phyloP scores from a whole-genome alignment of 495 filamentous ascomycete species.

The Entonaema liquescens region DNA sequence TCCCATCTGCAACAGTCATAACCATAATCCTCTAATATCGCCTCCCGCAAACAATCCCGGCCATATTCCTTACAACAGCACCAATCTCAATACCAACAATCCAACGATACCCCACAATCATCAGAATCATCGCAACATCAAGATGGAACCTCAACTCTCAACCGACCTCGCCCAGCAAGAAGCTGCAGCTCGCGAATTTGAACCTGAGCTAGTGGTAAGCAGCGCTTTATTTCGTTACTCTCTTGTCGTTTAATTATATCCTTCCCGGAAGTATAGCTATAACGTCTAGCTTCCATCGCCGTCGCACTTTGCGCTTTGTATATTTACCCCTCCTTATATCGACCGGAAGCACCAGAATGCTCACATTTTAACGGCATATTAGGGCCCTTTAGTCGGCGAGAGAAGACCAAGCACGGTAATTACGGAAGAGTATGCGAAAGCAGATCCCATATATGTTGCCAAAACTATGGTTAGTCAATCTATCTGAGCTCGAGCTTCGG shows the following conservation, averaged over 20 bases:
- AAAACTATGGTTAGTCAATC: slow-evolving; percentile 79
- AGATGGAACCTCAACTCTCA: slow-evolving; percentile 52
- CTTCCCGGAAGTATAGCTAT: not conserved
- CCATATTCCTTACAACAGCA: slow-evolving; percentile 48
- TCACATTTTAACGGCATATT: slow-evolving; percentile 43
- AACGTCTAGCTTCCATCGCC: slow-evolving; percentile 18
- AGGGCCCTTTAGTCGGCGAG: slow-evolving; percentile 86
- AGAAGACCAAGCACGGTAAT: slow-evolving; percentile 80
- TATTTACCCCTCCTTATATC: not conserved
- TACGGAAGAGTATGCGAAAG: slow-evolving; percentile 87
- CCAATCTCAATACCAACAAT: slow-evolving; percentile 29
- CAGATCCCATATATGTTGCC: slow-evolving; percentile 81
- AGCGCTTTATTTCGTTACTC: slow-evolving; percentile 15
- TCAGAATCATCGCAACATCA: slow-evolving; percentile 38
- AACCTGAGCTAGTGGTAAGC: slow-evolving; percentile 71
- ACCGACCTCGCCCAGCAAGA: slow-evolving; percentile 62
- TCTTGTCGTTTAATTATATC: not conserved
- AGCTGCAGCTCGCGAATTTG: slow-evolving; percentile 67
- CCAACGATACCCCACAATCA: slow-evolving; percentile 33
- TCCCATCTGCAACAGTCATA: slow-evolving; percentile 58
- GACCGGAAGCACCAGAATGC: slow-evolving; percentile 3
- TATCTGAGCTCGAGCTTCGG: slow-evolving; percentile 5
- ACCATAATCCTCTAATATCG: slow-evolving; percentile 52
- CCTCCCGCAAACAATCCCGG: slow-evolving; percentile 39
- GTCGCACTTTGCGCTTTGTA: slow-evolving; percentile 7